Percentiles rank a stretch among this genome's conserved stretches.
These are phyloP conservation scores for Penicillium dipodomyicola DNA, from an alignment of 495 filamentous ascomycete genomes.

Conservation along the genomic window DNA sequence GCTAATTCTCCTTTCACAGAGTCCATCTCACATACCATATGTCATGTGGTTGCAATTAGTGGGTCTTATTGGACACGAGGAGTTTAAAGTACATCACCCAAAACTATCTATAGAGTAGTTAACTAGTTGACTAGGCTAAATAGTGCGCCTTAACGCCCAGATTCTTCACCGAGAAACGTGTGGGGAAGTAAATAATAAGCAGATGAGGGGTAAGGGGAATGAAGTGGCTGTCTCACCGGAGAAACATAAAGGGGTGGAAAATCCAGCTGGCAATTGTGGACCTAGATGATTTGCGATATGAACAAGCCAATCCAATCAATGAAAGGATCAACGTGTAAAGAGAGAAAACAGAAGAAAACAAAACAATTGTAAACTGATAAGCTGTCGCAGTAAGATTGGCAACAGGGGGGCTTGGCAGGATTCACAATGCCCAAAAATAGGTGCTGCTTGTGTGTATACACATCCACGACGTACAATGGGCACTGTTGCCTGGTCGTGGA, in stretches of 20 bases:
- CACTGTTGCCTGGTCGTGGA: constrained; percentile 18
- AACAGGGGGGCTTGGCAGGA: constrained; percentile 14
- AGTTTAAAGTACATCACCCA: constrained; percentile 7
- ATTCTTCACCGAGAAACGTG: constrained; percentile 25
- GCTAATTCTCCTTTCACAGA: constrained; percentile 1
- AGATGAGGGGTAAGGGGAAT: constrained; percentile 17
- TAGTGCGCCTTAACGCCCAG: constrained; percentile 19
- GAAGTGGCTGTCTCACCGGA: constrained; percentile 1
- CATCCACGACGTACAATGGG: constrained; percentile 1
- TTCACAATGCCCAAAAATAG: constrained; percentile 10
- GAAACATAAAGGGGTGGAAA: not conserved
- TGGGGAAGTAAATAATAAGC: constrained; percentile 13
- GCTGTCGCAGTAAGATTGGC: constrained; percentile 7
- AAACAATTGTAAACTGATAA: constrained; percentile 4
- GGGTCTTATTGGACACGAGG: constrained; percentile 11
- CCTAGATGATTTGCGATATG: not conserved
- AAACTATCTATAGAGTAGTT: constrained; percentile 8
- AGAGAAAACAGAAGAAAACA: not conserved
- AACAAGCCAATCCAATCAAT: not conserved
- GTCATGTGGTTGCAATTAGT: constrained; percentile 8
- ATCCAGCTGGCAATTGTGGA: not conserved
- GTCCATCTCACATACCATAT: not conserved
- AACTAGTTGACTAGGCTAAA: too few species aligned
- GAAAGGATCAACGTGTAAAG: constrained; percentile 3
- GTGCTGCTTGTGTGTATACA: constrained; percentile 2